phyloP scores from a whole-genome alignment of 306 rosid genomes.

The Clitoria ternatea region DNA sequence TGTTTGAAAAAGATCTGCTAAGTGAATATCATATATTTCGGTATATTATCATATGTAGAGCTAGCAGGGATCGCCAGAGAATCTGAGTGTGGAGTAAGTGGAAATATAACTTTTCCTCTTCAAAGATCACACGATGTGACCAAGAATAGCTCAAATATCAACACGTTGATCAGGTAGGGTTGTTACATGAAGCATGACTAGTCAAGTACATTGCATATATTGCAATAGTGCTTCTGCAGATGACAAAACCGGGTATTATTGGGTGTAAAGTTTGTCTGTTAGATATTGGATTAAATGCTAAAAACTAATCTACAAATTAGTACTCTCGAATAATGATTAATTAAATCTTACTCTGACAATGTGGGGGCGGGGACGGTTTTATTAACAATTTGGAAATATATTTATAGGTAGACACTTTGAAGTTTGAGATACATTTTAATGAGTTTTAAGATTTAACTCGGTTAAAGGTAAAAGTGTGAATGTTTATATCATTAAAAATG shows the following conservation, averaged over 20 bases:
- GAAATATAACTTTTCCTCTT: not conserved
- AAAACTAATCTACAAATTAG: too few relatives aligned
- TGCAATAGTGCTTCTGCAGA: not conserved
- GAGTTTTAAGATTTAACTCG: too few relatives aligned
- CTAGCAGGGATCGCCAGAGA: not conserved
- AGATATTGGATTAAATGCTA: not conserved
- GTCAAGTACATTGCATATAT: conserved; percentile 13
- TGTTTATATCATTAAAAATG: too few relatives aligned
- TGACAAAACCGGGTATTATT: conserved; percentile 9
- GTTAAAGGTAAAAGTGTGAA: too few relatives aligned
- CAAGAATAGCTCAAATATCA: not conserved
- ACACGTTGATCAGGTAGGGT: conserved; percentile 30
- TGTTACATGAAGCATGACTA: not conserved
- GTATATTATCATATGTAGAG: not conserved
- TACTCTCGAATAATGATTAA: too few relatives aligned
- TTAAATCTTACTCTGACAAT: too few relatives aligned
- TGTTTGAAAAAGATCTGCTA: not conserved
- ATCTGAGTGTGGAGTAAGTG: conserved; percentile 6
- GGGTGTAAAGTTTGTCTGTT: conserved; percentile 4
- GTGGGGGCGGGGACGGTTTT: too few relatives aligned
- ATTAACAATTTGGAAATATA: too few relatives aligned
- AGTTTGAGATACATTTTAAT: too few relatives aligned
- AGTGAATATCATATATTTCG: not conserved
- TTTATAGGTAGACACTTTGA: too few relatives aligned
- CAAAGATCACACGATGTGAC: not conserved